phyloP scores from a whole-genome alignment of 2,329 filamentous ascomycete species.

The Cladosporium sp. region DNA sequence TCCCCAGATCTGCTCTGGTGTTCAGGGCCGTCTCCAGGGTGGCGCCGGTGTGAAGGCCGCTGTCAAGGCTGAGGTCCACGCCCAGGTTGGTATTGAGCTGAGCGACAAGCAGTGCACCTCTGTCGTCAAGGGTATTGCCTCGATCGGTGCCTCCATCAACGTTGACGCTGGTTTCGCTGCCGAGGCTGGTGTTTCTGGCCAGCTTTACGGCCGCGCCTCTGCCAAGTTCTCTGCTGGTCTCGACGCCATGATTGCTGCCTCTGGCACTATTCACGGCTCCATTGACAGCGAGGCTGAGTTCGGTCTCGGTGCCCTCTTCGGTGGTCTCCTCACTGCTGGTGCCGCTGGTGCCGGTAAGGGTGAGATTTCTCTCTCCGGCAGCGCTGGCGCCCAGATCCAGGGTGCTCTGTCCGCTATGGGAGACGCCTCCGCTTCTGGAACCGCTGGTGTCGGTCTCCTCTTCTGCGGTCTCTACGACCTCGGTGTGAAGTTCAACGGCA shows the following conservation, averaged over 20 bases:
- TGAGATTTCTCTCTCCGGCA: not conserved
- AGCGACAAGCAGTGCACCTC: constrained; percentile 2
- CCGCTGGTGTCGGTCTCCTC: constrained; percentile 10
- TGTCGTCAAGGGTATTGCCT: constrained; percentile 9
- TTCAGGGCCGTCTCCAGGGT: constrained; percentile 5
- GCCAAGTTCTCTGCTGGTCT: constrained; percentile 9
- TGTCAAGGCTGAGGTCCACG: constrained; percentile 10
- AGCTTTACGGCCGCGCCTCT: constrained; percentile 2
- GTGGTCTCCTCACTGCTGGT: constrained; percentile 8
- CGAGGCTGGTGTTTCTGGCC: not conserved
- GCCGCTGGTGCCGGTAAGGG: constrained; percentile 5
- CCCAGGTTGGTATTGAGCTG: constrained; percentile 6
- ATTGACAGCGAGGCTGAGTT: constrained; percentile 8
- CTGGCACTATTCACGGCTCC: constrained; percentile 10
- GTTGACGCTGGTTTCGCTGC: constrained; percentile 1
- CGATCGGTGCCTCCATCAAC: constrained; percentile 7
- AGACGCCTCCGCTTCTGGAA: not conserved
- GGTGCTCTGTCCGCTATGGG: constrained; percentile 1
- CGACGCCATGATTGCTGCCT: constrained; percentile 1
- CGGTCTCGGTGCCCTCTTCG: constrained; percentile 9
- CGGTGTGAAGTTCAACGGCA: constrained; percentile 7
- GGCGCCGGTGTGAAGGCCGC: constrained; percentile 1
- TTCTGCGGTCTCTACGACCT: constrained; percentile 6
- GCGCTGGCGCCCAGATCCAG: not conserved
- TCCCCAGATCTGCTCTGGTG: constrained; percentile 6